phyloP scores from a whole-genome alignment of 169 alveolate species.

The Plasmodium gaboni region DNA sequence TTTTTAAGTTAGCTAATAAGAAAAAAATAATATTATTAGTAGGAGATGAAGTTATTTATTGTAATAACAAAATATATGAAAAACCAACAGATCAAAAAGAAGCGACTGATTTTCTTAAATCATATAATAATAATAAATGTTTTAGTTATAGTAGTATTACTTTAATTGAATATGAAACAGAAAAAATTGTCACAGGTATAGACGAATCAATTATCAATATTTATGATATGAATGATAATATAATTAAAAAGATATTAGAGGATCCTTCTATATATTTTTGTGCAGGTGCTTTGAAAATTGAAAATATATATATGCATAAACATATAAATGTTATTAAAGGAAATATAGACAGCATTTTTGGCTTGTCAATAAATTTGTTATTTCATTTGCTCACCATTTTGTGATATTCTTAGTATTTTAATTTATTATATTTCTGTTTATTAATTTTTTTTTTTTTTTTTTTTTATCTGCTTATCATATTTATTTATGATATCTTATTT shows the following conservation, averaged over 20 bases:
- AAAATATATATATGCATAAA: conserved; percentile 42
- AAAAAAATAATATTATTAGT: conserved; percentile 45
- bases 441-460: not conserved
- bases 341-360: conserved; percentile 67
- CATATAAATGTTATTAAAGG: conserved; percentile 51
- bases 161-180: conserved; percentile 29
- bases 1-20: conserved; percentile 14
- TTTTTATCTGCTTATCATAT: not conserved
- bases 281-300: conserved; percentile 73
- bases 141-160: conserved; percentile 63
- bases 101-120: conserved; percentile 53
- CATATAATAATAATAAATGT: conserved; percentile 44
- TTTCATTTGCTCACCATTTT: conserved; percentile 46
- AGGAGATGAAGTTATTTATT: conserved; percentile 71
- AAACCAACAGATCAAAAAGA: conserved; percentile 59
- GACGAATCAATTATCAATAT: conserved; percentile 48
- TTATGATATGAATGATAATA: conserved; percentile 30
- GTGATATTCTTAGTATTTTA: not conserved
- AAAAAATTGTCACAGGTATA: conserved; percentile 53
- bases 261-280: conserved; percentile 53
- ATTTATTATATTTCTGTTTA: not conserved
- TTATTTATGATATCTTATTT: too few relatives aligned
- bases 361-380: conserved; percentile 49
- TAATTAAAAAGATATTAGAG: conserved; percentile 20
- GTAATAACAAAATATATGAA: conserved; percentile 58